These are phyloP conservation scores for Bothriochloa decipiens DNA, from an alignment of 176 grass and related monocot species.

Conservation along the genomic window DNA sequence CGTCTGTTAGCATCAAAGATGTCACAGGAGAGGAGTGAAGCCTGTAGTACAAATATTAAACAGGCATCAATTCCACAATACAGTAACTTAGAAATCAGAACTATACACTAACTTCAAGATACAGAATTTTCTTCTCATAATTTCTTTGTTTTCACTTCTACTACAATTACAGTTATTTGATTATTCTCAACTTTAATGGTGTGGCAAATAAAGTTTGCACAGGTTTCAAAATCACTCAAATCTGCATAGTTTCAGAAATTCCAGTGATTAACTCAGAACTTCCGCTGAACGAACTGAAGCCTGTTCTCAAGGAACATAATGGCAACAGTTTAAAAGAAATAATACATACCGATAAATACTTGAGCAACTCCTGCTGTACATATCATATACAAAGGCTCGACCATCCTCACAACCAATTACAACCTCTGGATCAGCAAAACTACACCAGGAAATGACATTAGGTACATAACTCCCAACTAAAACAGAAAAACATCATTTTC, in stretches of 20 bases:
- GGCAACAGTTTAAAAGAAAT: conserved; percentile 11
- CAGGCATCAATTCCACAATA: conserved; percentile 12
- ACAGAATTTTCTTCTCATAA: neutral
- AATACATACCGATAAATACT: conserved; percentile 70
- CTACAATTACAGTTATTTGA: neutral
- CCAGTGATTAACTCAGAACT: too few relatives aligned
- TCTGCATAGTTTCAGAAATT: neutral
- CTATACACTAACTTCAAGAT: neutral
- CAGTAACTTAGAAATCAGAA: conserved; percentile 1
- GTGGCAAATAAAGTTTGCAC: neutral
- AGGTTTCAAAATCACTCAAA: neutral
- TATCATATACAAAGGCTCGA: conserved; percentile 87
- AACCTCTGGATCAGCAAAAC: conserved; percentile 84
- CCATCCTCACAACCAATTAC: conserved; percentile 96
- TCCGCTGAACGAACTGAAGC: neutral
- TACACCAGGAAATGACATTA: conserved; percentile 51
- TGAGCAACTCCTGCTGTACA: conserved; percentile 91
- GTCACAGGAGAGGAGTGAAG: conserved; percentile 80
- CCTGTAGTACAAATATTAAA: conserved; percentile 53
- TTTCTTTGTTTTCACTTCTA: neutral
- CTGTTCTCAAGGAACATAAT: conserved; percentile 16
- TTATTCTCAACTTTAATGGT: neutral
- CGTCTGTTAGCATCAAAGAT: conserved; percentile 78
- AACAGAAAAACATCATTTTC: conserved; percentile 10
- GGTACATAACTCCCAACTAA: conserved; percentile 17